These are phyloP conservation scores for Leccinum imitatum DNA, from an alignment of 768 basidiomycete species.

Conservation along the genomic window DNA sequence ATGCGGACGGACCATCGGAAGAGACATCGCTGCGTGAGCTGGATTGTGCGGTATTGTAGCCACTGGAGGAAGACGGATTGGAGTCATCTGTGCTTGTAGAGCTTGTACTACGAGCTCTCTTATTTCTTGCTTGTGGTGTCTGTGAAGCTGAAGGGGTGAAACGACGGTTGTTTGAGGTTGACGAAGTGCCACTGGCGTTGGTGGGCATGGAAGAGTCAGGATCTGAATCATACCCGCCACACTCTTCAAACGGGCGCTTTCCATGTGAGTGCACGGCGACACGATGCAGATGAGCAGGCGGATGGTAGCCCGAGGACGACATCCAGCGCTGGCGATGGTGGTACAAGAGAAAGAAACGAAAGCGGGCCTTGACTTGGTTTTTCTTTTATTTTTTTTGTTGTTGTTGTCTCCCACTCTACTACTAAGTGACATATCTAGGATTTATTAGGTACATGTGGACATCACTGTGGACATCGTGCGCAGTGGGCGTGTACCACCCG, in stretches of 20 bases:
- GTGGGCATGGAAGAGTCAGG: slow-evolving; percentile 28
- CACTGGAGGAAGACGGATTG: slow-evolving; percentile 37
- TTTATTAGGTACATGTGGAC: slow-evolving; percentile 13
- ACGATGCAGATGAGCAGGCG: slow-evolving; percentile 25
- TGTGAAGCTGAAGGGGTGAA: slow-evolving; percentile 8
- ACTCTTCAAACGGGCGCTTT: slow-evolving; percentile 35
- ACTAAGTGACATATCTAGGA: too few species aligned
- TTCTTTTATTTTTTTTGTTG: slow-evolving; percentile 9
- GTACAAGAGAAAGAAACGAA: slow-evolving; percentile 11
- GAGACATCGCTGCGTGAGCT: slow-evolving; percentile 35
- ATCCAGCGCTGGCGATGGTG: slow-evolving; percentile 21
- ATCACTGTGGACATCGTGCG: slow-evolving; percentile 5
- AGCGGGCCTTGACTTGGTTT: not conserved
- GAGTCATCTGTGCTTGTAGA: slow-evolving; percentile 41
- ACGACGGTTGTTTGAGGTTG: slow-evolving; percentile 16
- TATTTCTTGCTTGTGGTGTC: slow-evolving; percentile 49
- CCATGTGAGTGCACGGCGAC: slow-evolving; percentile 27
- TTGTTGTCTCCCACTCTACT: not conserved
- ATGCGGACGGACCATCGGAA: slow-evolving; percentile 18
- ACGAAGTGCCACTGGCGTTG: slow-evolving; percentile 27
- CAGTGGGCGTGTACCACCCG: slow-evolving; percentile 3
- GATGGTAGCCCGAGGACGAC: slow-evolving; percentile 27
- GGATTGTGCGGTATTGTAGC: slow-evolving; percentile 35
- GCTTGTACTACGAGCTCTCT: slow-evolving; percentile 56
- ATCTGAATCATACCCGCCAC: slow-evolving; percentile 35